Base-by-base conservation (phyloP, 345 rosid genomes). In the Theobroma cacao region DNA sequence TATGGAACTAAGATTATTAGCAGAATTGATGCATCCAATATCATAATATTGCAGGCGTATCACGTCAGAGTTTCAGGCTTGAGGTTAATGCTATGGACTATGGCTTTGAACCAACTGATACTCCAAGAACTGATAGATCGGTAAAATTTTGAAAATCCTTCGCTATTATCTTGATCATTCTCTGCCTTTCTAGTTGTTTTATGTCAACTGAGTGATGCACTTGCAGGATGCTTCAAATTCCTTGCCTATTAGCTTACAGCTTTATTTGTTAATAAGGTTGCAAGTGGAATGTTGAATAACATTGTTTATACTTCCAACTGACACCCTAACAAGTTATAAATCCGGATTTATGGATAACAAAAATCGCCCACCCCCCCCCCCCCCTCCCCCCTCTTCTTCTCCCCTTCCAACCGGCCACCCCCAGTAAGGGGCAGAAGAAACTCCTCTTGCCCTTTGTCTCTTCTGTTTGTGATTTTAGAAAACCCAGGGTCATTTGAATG, bases 91-190 rank as follows among this genome's bases (percentile, higher is more conserved):
- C 98, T 3, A 83, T 85, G 84, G 88, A 91, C 82, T 91, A 91
- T 71, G 97, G 97, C 61, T 92, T 95, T 87, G 92, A 92, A 79
- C 92, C 99, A 60, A 86, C 91, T 4, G 94, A 95, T 77, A 88
- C 95, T 34, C 99, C 98, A 59, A 89, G 98, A 88, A 91, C 94
- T 70, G 97, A 93, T 83, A 90, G 97, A 90, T 95, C 98, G 82
- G 98, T 95, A 87, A 80, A 52, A 33, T 77, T 82, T 50, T 40
- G 77, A 15, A 7, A 71, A 45, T 77, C 77, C 30, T 55, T 48
- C 70, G 30, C 48, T 13, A 55, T 68, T 40, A 36, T 77, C 26
- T 18, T 64, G 73, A 58, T 33, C 52, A 33, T 47, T 68, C 10
- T 69, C 18, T 63, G 26, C 53, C 22, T 55, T 70, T 38, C 71